These are phyloP conservation scores for Boletus sp. DNA, from an alignment of 768 basidiomycete species.

Conservation along the genomic window DNA sequence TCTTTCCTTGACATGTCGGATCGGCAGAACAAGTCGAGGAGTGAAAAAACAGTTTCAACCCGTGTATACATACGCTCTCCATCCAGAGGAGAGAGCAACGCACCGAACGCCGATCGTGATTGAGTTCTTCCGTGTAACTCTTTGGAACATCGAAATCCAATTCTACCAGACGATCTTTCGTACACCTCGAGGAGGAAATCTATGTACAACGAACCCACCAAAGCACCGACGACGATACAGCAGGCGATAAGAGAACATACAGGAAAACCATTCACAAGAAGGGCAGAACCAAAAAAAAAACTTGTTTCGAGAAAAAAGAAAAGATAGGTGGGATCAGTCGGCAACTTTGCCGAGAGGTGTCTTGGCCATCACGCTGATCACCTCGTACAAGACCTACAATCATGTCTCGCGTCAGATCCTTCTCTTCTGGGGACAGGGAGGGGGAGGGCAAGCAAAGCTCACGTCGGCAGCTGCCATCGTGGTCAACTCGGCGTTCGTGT, in stretches of 20 bases:
- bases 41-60: no score
- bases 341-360: conserved; percentile 64
- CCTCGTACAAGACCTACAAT: conserved; percentile 65
- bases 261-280: neutral
- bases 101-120: no score
- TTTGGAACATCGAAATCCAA: neutral
- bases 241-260: neutral
- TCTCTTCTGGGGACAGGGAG: no score
- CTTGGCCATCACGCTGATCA: conserved; percentile 76
- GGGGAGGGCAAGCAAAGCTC: conserved; percentile 18
- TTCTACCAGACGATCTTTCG: neutral
- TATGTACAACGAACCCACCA: neutral
- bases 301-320: neutral
- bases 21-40: no score
- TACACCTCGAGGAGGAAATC: neutral
- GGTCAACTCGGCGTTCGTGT: conserved; percentile 60
- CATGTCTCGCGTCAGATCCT: conserved; percentile 11
- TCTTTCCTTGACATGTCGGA: no score
- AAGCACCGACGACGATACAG: neutral
- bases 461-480: conserved; percentile 63
- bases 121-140: neutral
- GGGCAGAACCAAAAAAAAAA: neutral
- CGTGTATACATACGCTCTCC: no score
- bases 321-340: conserved; percentile 5
- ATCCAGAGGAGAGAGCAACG: no score